These are phyloP conservation scores for Thermomucor indicae-seudaticae DNA, from an alignment of 371 early-diverging fungal genomes.

Conservation along the genomic window DNA sequence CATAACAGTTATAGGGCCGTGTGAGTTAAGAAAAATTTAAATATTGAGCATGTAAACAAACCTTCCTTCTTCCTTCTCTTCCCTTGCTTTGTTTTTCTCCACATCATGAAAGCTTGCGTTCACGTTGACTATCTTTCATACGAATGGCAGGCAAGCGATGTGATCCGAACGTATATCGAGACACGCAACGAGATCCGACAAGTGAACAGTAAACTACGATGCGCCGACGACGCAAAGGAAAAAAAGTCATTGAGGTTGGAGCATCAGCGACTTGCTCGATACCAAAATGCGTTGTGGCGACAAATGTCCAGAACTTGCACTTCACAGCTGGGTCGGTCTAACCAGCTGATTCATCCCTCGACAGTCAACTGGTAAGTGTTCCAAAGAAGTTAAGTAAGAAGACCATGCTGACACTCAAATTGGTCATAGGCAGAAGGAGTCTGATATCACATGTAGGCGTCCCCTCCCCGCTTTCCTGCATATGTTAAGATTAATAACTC, in stretches of 20 bases:
- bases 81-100: slow-evolving; percentile 1
- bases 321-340: slow-evolving; percentile 13
- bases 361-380: slow-evolving; percentile 30
- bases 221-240: slow-evolving; percentile 6
- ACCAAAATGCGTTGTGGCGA: slow-evolving; percentile 39
- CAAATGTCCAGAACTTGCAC: slow-evolving; percentile 38
- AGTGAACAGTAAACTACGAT: slow-evolving; percentile 9
- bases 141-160: slow-evolving; percentile 33
- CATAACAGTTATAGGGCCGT: slow-evolving; percentile 1
- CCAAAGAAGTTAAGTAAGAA: neutral
- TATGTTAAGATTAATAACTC: neutral
- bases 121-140: slow-evolving; percentile 42
- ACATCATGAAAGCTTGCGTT: slow-evolving; percentile 27
- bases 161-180: slow-evolving; percentile 24
- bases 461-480: neutral
- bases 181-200: slow-evolving; percentile 23
- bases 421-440: slow-evolving; percentile 30
- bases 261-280: slow-evolving; percentile 20
- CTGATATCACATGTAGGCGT: slow-evolving; percentile 32
- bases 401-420: neutral
- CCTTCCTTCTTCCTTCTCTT: slow-evolving; percentile 4
- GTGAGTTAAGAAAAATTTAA: slow-evolving; percentile 1
- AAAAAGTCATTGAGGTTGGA: slow-evolving; percentile 18
- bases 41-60: neutral
- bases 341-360: slow-evolving; percentile 29